Evolutionary conservation across 2,329 filamentous ascomycete species (phyloP).

Genomic region (Elsinoe arachidis): DNA sequence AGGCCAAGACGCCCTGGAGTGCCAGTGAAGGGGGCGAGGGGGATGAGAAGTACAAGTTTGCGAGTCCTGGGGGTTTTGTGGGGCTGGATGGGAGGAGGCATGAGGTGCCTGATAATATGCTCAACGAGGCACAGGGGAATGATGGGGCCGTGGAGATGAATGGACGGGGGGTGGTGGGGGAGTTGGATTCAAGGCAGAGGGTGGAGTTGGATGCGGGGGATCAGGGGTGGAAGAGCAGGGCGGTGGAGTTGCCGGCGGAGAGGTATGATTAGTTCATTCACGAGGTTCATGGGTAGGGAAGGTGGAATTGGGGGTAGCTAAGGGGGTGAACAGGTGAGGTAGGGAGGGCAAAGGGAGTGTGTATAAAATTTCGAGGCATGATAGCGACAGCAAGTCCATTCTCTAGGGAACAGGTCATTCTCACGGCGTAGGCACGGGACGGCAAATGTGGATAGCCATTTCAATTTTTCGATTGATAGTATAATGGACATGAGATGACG

Average conservation of each 20-base stretch:
- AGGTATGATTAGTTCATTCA: neutral
- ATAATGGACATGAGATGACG: conserved; percentile 2
- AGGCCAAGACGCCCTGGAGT: conserved; percentile 36
- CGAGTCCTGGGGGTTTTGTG: neutral
- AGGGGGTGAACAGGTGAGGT: neutral
- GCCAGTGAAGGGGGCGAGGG: conserved; percentile 65
- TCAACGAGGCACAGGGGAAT: conserved; percentile 2
- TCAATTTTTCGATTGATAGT: neutral
- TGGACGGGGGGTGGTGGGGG: neutral
- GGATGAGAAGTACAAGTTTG: conserved; percentile 55
- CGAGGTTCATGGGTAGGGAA: neutral
- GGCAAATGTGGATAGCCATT: neutral
- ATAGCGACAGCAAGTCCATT: too few species aligned
- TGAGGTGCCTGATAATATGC: conserved; percentile 3
- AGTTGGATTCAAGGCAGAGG: neutral
- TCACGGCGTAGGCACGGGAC: too few species aligned
- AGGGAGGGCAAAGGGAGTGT: neutral
- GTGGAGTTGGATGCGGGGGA: conserved; percentile 4
- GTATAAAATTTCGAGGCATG: too few species aligned
- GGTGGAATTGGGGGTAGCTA: too few species aligned
- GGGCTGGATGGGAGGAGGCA: conserved; percentile 1
- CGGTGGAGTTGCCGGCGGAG: conserved; percentile 9
- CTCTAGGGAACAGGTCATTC: too few species aligned
- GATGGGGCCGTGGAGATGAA: conserved; percentile 10
- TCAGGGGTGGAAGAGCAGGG: neutral